phyloP scores from a whole-genome alignment of 192 early-diverging fungal species.

The Ramicandelaber brevisporus region DNA sequence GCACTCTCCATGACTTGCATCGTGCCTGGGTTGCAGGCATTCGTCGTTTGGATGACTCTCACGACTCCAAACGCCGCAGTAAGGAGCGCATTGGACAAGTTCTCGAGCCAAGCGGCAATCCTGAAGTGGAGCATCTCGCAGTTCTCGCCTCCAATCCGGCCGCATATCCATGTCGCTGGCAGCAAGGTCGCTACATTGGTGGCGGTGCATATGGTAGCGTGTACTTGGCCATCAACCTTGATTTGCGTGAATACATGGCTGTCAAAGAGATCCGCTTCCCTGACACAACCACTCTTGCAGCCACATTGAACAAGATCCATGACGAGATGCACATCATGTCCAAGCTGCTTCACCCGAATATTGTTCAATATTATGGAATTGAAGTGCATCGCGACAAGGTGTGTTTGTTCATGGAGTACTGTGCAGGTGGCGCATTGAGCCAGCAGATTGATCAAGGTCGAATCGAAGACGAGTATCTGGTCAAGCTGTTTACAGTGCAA shows the following conservation, averaged over 20 bases:
- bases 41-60: not conserved
- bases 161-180: slow-evolving; percentile 69
- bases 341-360: slow-evolving; percentile 67
- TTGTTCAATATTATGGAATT: slow-evolving; percentile 73
- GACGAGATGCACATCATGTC: slow-evolving; percentile 87
- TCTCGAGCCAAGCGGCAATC: slow-evolving; percentile 36
- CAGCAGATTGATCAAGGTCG: slow-evolving; percentile 53
- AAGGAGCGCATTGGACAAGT: slow-evolving; percentile 37
- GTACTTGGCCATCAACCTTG: slow-evolving; percentile 58
- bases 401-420: slow-evolving; percentile 82
- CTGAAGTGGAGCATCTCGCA: slow-evolving; percentile 53
- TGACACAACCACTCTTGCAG: slow-evolving; percentile 28
- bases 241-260: slow-evolving; percentile 64
- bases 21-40: too few species aligned
- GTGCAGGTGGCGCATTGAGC: slow-evolving; percentile 45
- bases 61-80: not conserved
- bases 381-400: slow-evolving; percentile 79
- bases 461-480: slow-evolving; percentile 43
- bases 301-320: slow-evolving; percentile 31
- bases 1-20: too few species aligned
- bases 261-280: slow-evolving; percentile 81
- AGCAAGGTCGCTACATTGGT: slow-evolving; percentile 59
- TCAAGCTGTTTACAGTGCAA: slow-evolving; percentile 49
- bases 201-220: slow-evolving; percentile 73
- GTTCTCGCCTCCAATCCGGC: slow-evolving; percentile 44